phyloP scores from a whole-genome alignment of 2,329 filamentous ascomycete genomes.

The Colletotrichum camelliae region DNA sequence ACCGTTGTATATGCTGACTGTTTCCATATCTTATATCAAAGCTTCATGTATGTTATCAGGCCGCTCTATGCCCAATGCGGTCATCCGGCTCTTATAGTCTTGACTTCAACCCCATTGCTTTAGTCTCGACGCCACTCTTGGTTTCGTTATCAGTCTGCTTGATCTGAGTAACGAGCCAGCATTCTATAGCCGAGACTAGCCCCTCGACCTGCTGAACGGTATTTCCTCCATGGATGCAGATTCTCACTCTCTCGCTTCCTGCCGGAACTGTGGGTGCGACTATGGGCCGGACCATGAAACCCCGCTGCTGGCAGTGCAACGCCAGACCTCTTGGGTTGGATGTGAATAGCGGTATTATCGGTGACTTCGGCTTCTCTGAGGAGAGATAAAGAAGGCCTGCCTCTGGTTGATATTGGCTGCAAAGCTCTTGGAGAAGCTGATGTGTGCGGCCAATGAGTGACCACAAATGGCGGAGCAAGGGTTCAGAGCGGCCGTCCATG shows the following conservation, averaged over 20 bases:
- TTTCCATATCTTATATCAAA: neutral
- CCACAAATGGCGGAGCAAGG: constrained; percentile 44
- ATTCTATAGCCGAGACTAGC: constrained; percentile 51
- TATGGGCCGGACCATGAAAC: constrained; percentile 68
- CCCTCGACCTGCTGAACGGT: constrained; percentile 60
- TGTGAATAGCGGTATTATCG: constrained; percentile 70
- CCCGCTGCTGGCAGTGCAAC: constrained; percentile 60
- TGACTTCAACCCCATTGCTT: neutral
- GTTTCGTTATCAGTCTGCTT: neutral
- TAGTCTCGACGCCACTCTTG: neutral
- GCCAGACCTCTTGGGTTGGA: constrained; percentile 63
- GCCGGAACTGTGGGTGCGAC: constrained; percentile 71
- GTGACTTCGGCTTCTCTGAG: constrained; percentile 51
- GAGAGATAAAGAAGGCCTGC: constrained; percentile 39
- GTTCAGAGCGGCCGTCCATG: constrained; percentile 49
- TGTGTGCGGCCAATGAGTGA: constrained; percentile 50
- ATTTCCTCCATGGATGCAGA: constrained; percentile 74
- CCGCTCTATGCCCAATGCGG: neutral
- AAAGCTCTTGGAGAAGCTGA: constrained; percentile 44
- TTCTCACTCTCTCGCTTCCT: constrained; percentile 67
- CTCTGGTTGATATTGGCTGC: constrained; percentile 16
- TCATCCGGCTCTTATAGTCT: neutral
- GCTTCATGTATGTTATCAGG: neutral
- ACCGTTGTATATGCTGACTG: neutral
- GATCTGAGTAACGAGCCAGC: constrained; percentile 43